Conservation (phyloP, 257 asterid species). For the Hygrophila difformis region DNA sequence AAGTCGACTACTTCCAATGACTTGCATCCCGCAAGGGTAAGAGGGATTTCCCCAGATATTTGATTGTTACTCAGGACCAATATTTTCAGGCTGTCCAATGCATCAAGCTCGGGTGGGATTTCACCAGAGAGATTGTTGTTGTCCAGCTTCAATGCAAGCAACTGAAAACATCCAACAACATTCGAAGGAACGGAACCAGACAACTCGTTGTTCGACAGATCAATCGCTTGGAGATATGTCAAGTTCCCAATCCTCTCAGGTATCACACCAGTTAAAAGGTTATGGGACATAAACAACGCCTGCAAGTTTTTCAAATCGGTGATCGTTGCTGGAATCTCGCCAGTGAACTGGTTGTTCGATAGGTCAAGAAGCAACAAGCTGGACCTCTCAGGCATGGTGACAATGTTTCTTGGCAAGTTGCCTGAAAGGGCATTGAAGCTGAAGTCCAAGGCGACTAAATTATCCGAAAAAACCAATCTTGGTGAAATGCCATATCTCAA, state of each 20-base stretch:
- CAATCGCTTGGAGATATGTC: conserved; percentile 85
- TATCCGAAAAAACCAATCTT: conserved; percentile 59
- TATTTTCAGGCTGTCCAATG: conserved; percentile 74
- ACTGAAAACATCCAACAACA: conserved; percentile 92
- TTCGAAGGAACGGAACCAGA: conserved; percentile 73
- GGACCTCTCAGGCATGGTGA: conserved; percentile 48
- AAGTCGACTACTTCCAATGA: conserved; percentile 87
- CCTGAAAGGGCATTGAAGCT: conserved; percentile 76
- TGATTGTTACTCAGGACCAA: conserved; percentile 59
- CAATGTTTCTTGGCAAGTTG: conserved; percentile 46
- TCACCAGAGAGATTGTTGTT: conserved; percentile 83
- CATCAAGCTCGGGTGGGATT: conserved; percentile 94
- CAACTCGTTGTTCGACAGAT: conserved; percentile 64
- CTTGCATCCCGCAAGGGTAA: conserved; percentile 91
- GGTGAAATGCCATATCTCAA: conserved; percentile 78
- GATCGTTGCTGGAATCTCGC: conserved; percentile 52
- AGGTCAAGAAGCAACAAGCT: conserved; percentile 64
- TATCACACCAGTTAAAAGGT: conserved; percentile 62
- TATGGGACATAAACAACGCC: conserved; percentile 73
- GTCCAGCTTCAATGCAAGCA: conserved; percentile 58
- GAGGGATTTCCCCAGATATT: conserved; percentile 89
- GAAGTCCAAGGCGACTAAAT: conserved; percentile 54
- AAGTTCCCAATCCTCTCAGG: conserved; percentile 84
- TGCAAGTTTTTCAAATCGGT: conserved; percentile 80
- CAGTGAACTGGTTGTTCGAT: conserved; percentile 60